These are phyloP conservation scores for Knufia fluminis DNA, from an alignment of 2,329 filamentous ascomycete species.

Conservation along the genomic window DNA sequence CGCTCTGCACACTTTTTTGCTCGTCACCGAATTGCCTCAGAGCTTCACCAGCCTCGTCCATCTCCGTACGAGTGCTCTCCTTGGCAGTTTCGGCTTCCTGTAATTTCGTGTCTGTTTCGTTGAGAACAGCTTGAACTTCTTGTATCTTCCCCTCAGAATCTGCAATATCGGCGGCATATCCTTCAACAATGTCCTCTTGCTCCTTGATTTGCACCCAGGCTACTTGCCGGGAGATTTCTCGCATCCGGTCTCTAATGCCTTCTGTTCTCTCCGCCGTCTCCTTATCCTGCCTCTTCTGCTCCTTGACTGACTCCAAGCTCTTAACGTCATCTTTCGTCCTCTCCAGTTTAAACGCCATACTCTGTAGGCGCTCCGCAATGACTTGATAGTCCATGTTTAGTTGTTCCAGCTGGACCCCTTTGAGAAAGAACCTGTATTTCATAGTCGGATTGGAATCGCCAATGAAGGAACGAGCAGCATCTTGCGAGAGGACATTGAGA, in stretches of 20 bases:
- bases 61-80: slow-evolving; percentile 26
- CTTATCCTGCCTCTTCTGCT: slow-evolving; percentile 56
- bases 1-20: slow-evolving; percentile 40
- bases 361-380: slow-evolving; percentile 68
- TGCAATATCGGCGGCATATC: slow-evolving; percentile 29
- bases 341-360: slow-evolving; percentile 55
- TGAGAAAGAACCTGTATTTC: slow-evolving; percentile 95
- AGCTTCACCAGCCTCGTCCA: slow-evolving; percentile 33
- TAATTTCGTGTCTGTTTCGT: slow-evolving; percentile 38
- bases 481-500: slow-evolving; percentile 89
- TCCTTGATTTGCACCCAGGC: slow-evolving; percentile 83
- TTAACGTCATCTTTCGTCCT: slow-evolving; percentile 56
- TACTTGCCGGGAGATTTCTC: slow-evolving; percentile 54
- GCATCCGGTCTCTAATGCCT: slow-evolving; percentile 52
- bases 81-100: slow-evolving; percentile 26
- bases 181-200: slow-evolving; percentile 49
- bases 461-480: slow-evolving; percentile 87
- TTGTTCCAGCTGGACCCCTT: slow-evolving; percentile 86
- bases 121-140: slow-evolving; percentile 35
- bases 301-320: slow-evolving; percentile 46
- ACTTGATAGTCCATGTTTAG: slow-evolving; percentile 85
- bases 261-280: slow-evolving; percentile 58
- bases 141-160: slow-evolving; percentile 41
- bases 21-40: slow-evolving; percentile 37
- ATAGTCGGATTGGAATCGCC: slow-evolving; percentile 70